Base-by-base conservation (phyloP, 2,329 filamentous ascomycete species). In the Ceratocystis eucalypticola region DNA sequence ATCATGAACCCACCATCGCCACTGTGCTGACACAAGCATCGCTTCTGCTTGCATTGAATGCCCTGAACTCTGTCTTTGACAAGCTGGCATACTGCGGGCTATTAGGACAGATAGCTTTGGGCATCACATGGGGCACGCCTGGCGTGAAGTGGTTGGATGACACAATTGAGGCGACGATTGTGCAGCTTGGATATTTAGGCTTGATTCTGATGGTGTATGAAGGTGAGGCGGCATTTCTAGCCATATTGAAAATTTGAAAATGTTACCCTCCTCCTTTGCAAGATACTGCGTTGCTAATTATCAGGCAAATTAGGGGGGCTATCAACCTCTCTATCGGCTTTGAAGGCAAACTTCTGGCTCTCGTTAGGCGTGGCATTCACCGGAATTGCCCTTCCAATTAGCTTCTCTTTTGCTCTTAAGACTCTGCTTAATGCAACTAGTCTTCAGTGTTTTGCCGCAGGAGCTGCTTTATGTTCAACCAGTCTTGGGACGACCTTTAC, bases 161-260 rank as follows among this genome's bases (percentile, higher is more conserved):
- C 0, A 75, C 79, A 3, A 74, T 78, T 1, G 80, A 91, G 73
- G 71, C 79, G 20, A 77, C 78, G 0, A 77, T 88, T 33, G 80
- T 86, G 25, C 80, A 88, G 68, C 73, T 91, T 1, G 88, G 88
- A 0, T 92, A 91, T 71, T 74, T 91, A 0, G 88, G 88, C 0
- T 73, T 91, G n/a, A 80, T 91, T 5, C 75, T 89, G 30, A 75
- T 91, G 0, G 87, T 91, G 0, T 91, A 84, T 72, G 85, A 91
- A 77, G 86, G 84, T 80, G 5, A 33, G 45, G 20, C 8, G 45
- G 20, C 8, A 0, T 1, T 0, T 50, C 28, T n/a, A 12, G 6
- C 25, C 33, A 5, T n/a, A 1, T 3, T 12, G 2, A 6, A 2
- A 30, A 20, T 17, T 10, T n/a, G 25, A 41, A 7, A n/a, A 10